These are phyloP conservation scores for Candida patagonica DNA, from an alignment of 805 yeast genomes.

Conservation along the genomic window DNA sequence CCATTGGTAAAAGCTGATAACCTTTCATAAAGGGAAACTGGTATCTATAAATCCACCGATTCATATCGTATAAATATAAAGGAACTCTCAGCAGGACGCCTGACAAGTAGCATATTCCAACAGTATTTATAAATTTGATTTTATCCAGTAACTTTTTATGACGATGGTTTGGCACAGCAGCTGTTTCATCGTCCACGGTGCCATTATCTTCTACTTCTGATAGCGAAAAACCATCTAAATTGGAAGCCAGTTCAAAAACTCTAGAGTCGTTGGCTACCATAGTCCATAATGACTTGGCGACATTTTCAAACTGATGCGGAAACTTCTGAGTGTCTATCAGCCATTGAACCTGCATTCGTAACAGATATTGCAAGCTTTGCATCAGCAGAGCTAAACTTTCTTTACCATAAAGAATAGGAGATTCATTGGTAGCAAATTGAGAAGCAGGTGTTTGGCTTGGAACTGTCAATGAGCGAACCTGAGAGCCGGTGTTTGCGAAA, in stretches of 20 bases:
- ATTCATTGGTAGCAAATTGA: background rate
- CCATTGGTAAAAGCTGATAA: constrained; percentile 10
- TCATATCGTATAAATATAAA: constrained; percentile 20
- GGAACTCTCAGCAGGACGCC: constrained; percentile 18
- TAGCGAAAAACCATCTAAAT: background rate
- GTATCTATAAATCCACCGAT: constrained; percentile 20
- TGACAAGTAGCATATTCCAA: constrained; percentile 25
- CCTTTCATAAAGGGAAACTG: constrained; percentile 26
- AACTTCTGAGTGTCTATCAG: constrained; percentile 28
- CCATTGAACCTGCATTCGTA: constrained; percentile 40
- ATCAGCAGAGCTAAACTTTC: constrained; percentile 38
- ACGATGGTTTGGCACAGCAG: background rate
- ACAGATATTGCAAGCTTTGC: constrained; percentile 40
- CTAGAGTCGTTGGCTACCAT: constrained; percentile 20
- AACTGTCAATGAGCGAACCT: constrained; percentile 7
- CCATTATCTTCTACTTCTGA: background rate
- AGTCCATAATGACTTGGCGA: constrained; percentile 17
- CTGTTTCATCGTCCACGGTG: background rate
- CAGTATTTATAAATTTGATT: constrained; percentile 15
- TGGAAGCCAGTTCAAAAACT: constrained; percentile 5
- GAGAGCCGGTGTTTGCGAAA: constrained; percentile 26
- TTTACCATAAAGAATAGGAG: constrained; percentile 36
- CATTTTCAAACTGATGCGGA: constrained; percentile 17
- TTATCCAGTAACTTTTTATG: background rate
- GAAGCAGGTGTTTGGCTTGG: constrained; percentile 2